Percentiles rank a stretch among this genome's conserved stretches.
phyloP scores from a whole-genome alignment of 2,329 filamentous ascomycete species.

The Fusarium torreyae region DNA sequence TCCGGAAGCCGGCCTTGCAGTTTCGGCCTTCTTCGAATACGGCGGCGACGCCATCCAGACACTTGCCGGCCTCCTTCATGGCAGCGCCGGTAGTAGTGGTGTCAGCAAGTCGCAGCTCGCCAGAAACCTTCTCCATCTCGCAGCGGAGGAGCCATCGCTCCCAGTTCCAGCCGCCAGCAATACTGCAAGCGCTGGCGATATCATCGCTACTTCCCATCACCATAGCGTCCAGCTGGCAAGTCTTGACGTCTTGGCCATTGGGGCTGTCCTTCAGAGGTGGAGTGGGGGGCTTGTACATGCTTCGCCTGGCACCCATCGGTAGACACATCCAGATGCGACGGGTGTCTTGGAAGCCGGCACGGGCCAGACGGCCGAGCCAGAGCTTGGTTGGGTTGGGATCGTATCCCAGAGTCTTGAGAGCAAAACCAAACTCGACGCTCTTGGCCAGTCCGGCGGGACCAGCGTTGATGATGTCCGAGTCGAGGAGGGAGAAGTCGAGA shows the following conservation, averaged over 20 bases:
- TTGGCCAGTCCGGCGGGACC: constrained; percentile 85
- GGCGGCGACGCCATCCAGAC: constrained; percentile 71
- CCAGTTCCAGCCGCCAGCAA: constrained; percentile 92
- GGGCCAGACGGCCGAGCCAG: constrained; percentile 81
- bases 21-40: constrained; percentile 75
- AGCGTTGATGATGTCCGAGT: constrained; percentile 90
- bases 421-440: constrained; percentile 92
- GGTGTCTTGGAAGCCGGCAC: constrained; percentile 83
- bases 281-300: constrained; percentile 50
- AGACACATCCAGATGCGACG: constrained; percentile 91
- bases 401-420: constrained; percentile 90
- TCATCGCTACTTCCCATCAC: constrained; percentile 77
- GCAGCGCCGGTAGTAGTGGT: constrained; percentile 66
- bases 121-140: constrained; percentile 83
- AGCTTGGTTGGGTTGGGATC: constrained; percentile 86
- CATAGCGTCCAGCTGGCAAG: constrained; percentile 73
- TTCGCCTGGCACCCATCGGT: constrained; percentile 76
- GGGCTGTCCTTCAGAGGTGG: constrained; percentile 55
- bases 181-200: constrained; percentile 81
- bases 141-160: constrained; percentile 95
- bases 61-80: constrained; percentile 70
- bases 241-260: constrained; percentile 59
- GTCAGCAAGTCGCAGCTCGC: constrained; percentile 72
- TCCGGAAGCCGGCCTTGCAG: constrained; percentile 72
- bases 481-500: constrained; percentile 90